These are phyloP conservation scores for Phytophthora litchii DNA, from an alignment of 352 stramenopile genomes.

Conservation along the genomic window DNA sequence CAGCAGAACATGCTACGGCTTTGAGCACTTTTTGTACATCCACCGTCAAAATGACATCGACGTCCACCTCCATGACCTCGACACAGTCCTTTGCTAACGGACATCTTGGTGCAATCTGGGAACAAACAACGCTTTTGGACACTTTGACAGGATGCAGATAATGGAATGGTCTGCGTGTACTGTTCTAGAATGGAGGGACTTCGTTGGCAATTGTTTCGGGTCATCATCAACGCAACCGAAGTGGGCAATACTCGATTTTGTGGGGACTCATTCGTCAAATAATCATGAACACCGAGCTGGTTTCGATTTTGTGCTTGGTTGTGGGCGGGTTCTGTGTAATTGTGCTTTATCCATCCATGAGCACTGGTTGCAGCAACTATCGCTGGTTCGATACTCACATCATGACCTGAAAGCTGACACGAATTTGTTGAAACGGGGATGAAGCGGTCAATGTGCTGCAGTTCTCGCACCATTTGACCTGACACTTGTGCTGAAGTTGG, in stretches of 20 bases:
- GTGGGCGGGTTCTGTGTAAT: not conserved
- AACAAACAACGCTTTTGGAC: conserved; percentile 69
- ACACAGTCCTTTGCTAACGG: conserved; percentile 67
- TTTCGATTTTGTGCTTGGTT: conserved; percentile 6
- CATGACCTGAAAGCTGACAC: not conserved
- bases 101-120: conserved; percentile 66
- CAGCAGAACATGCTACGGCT: conserved; percentile 74
- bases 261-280: conserved; percentile 4
- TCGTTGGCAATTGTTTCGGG: conserved; percentile 10
- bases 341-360: conserved; percentile 1
- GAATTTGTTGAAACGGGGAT: not conserved
- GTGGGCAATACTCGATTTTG: conserved; percentile 19
- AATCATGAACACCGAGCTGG: conserved; percentile 3
- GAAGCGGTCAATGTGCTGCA: conserved; percentile 4
- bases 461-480: not conserved
- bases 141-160: conserved; percentile 59
- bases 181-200: conserved; percentile 44
- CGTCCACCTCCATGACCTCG: conserved; percentile 69
- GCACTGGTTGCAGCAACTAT: conserved; percentile 5
- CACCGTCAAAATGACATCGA: conserved; percentile 56
- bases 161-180: conserved; percentile 44
- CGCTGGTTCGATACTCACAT: conserved; percentile 5
- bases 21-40: conserved; percentile 72
- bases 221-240: conserved; percentile 25
- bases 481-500: conserved; percentile 2